phyloP scores from a whole-genome alignment of 768 basidiomycete genomes.

The Paxillus ammoniavirescens region DNA sequence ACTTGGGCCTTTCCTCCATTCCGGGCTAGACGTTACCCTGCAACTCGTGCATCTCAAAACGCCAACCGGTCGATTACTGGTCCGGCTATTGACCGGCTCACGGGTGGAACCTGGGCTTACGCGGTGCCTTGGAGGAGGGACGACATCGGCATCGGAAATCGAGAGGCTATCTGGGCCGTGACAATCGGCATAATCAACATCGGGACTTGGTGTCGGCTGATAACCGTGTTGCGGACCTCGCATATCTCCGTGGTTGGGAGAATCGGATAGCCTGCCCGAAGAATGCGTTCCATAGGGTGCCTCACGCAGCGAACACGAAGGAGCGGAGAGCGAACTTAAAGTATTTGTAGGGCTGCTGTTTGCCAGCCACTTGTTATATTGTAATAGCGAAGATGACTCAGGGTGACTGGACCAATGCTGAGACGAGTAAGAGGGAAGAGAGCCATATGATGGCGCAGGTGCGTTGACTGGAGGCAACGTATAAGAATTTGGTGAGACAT shows the following conservation, averaged over 20 bases:
- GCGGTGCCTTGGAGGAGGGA: conserved; percentile 56
- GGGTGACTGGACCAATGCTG: conserved; percentile 26
- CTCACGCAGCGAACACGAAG: conserved; percentile 30
- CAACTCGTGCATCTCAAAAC: conserved; percentile 76
- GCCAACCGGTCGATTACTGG: conserved; percentile 67
- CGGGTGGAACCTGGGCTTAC: conserved; percentile 51
- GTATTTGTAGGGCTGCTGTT: conserved; percentile 28
- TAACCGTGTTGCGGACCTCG: conserved; percentile 36
- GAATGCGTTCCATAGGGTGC: conserved; percentile 24
- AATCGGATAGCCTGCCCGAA: conserved; percentile 41
- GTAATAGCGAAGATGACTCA: conserved; percentile 28
- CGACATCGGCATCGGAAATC: conserved; percentile 39
- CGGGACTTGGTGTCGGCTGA: conserved; percentile 37
- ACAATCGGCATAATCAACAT: conserved; percentile 36
- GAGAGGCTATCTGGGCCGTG: conserved; percentile 31
- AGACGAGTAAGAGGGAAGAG: conserved; percentile 28
- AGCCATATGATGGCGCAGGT: conserved; percentile 25
- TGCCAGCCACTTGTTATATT: conserved; percentile 31
- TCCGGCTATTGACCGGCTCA: conserved; percentile 43
- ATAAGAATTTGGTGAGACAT: conserved; percentile 27
- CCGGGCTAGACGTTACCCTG: conserved; percentile 78
- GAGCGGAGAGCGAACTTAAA: conserved; percentile 19
- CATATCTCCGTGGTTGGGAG: conserved; percentile 25
- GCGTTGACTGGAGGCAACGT: conserved; percentile 32
- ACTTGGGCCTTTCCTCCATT: conserved; percentile 90